Conservation (phyloP, 768 basidiomycete species). For the Terana coerulea region DNA sequence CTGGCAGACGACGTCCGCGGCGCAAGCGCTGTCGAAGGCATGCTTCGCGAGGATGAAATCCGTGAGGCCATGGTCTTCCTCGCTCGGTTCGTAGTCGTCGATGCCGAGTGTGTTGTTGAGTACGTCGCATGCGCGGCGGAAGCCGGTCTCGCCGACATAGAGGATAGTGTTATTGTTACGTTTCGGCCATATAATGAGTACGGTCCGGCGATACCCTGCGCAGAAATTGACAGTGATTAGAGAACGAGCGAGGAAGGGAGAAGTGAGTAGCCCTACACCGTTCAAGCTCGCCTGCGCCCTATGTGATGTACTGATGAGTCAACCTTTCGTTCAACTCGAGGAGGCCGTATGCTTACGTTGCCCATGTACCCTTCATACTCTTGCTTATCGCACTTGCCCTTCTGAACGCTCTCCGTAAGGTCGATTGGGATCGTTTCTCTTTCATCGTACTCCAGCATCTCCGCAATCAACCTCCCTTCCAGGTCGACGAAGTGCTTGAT, state of each 20-base stretch:
- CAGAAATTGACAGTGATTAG: no score
- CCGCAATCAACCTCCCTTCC: constrained; percentile 12
- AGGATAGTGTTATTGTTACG: background rate
- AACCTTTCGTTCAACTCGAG: no score
- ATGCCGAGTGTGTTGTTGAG: background rate
- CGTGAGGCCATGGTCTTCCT: constrained; percentile 5
- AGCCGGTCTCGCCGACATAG: constrained; percentile 3
- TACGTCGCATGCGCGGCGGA: constrained; percentile 9
- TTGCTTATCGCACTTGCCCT: constrained; percentile 18
- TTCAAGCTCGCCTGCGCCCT: constrained; percentile 20
- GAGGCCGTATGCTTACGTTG: no score
- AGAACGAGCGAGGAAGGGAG: background rate
- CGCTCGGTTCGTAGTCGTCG: background rate
- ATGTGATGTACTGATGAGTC: no score
- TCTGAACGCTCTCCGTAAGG: constrained; percentile 15
- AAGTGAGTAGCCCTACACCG: constrained; percentile 17
- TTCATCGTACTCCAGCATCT: constrained; percentile 5
- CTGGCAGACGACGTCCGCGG: constrained; percentile 4
- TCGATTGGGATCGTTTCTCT: constrained; percentile 17
- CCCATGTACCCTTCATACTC: constrained; percentile 28
- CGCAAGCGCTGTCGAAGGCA: background rate
- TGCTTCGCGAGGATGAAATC: constrained; percentile 4
- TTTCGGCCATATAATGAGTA: constrained; percentile 24
- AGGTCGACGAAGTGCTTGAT: constrained; percentile 19
- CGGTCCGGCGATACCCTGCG: constrained; percentile 24